Evolutionary conservation across 179 eudicot species (phyloP).

Genomic region (Nepenthes alata): DNA sequence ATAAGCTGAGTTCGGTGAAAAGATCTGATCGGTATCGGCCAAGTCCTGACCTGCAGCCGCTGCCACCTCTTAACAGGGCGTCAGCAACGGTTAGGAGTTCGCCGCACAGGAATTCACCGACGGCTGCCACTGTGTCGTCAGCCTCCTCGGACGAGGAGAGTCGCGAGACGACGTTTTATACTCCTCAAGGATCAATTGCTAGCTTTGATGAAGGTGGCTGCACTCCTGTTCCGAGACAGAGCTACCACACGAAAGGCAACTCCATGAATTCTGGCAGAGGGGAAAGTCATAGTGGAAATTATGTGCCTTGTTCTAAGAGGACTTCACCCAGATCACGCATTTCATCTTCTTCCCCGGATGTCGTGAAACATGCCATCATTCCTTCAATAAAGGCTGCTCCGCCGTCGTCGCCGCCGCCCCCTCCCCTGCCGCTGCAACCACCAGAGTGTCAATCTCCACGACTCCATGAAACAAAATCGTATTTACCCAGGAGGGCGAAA

Average conservation of each 20-base stretch:
- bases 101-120: conserved; percentile 37
- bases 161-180: conserved; percentile 45
- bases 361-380: conserved; percentile 36
- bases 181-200: conserved; percentile 60
- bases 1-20: conserved; percentile 35
- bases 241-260: conserved; percentile 14
- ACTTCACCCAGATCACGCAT: conserved; percentile 67
- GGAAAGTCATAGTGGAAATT: conserved; percentile 9
- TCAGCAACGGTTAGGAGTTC: conserved; percentile 9
- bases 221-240: conserved; percentile 19
- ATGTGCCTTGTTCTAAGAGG: conserved; percentile 52
- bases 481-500: conserved; percentile 49
- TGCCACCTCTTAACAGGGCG: conserved; percentile 44
- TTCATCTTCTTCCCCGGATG: conserved; percentile 41
- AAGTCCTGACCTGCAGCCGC: conserved; percentile 90
- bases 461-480: conserved; percentile 16
- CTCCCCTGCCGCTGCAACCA: conserved; percentile 9
- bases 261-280: conserved; percentile 9
- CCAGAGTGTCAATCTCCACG: conserved; percentile 15
- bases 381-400: conserved; percentile 45
- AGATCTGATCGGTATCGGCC: conserved; percentile 67
- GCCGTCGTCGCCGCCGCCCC: conserved; percentile 18
- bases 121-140: conserved; percentile 24
- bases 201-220: conserved; percentile 46
- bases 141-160: conserved; percentile 70